Evolutionary conservation across 257 asterid species (phyloP), one percentile per base, ranked within the genome.

Genomic region (Parsonsia alboflavescens): DNA sequence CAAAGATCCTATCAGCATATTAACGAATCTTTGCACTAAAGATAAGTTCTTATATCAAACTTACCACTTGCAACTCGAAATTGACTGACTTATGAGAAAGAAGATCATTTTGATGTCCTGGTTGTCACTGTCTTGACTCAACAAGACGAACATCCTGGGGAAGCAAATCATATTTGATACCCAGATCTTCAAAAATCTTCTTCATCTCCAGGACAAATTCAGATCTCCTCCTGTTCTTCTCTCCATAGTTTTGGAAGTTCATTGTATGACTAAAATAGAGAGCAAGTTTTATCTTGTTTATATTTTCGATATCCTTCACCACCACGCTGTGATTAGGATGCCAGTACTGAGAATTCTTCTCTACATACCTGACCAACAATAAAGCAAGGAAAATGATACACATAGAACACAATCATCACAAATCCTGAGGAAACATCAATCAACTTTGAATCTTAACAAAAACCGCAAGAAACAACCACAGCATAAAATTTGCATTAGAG

Each of bases 221-320:
- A 15, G 91, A 81, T 80, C 86, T 86, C 17, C 96, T 87, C 74
- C 80, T 78, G 86, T 39, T 87, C 86, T 73, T 91, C 86, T 91
- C 96, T 10, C 79, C 76, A 26, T 12, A 85, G 77, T 93, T 80
- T 76, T 93, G 98, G 73, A 91, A 93, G 86, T 93, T 91, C 91
- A 93, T 91, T 1, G 93, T 93, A 76, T 91, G 96, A 49, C 84
- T 91, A 83, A 91, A 85, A 50, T 36, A 85, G 63, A 93, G 66
- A 53, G 76, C 92, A 93, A 93, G 91, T 83, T 89, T 91, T 41
- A 93, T 84, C 88, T 93, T 91, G 91, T 93, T 91, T 84, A 89
- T 85, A 16, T 89, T 88, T 76, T 94, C 97, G 26, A 94, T 92
- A 85, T 92, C 99, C 86, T 87, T 90, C 77, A 92, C 98, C 50